Base-by-base conservation (phyloP, 1,284 basidiomycete species). In the Sporisorium scitamineum region DNA sequence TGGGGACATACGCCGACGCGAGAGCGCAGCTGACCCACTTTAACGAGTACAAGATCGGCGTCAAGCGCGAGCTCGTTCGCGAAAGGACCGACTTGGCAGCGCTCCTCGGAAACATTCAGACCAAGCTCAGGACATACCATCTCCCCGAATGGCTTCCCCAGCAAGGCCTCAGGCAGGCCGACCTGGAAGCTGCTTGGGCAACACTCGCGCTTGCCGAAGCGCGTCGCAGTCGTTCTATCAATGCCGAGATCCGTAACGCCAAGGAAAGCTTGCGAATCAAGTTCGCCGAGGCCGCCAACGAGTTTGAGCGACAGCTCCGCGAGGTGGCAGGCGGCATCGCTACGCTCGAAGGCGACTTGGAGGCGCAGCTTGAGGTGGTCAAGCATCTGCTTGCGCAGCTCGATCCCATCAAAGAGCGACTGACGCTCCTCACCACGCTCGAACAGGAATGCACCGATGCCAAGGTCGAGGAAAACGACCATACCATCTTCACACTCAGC, bases 391-490 rank as follows among this genome's bases (percentile, higher is more conserved):
- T 77, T 16, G 54, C 53, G 5, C 56, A 57, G 16, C 65, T 83
- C 10, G 74, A 64, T 22, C 72, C 74, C 2, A 69, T 80, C 66
- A 71, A 71, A 39, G 65, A 70, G 22, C 50, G 57, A 14, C 67
- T 82, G 2, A 37, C 50, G 18, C 37, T 56, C 24, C 64, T 83
- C 42, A 63, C 64, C 7, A 51, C 56, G 16, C 59, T 78, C 42
- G 80, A 83, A 39, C 57, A 89, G 10, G 92, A 92, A 61, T 97
- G 95, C 84, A 87, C 87, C 5, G 90, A 91, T n/a, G 95, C 95
- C 20, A 97, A 95, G 78, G 92, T 97, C 3, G 96, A 97, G 83
- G 96, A 97, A 86, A 97, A 97, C 85, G 95, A 97, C 85, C 94
- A 97, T 82, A 97, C 95, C 0, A 90, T 96, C 16, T 93, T 95